Base-by-base conservation (phyloP, 2,329 filamentous ascomycete species). In the Coniella vitis region DNA sequence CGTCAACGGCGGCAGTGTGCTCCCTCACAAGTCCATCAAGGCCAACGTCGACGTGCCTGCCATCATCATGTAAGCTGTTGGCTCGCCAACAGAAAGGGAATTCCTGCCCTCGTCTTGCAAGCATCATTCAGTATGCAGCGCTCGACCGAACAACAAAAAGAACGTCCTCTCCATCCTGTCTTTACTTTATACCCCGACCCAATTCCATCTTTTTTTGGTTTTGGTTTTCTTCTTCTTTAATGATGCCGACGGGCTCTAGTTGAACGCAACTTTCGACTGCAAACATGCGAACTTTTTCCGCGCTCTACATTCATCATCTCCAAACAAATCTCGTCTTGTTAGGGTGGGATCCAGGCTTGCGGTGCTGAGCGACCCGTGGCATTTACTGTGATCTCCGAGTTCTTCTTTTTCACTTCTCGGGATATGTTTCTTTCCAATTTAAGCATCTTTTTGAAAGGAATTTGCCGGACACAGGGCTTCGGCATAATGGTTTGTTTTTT, bases 21-120 rank as follows among this genome's bases (percentile, higher is more conserved):
- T 98, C 56, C 91, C 91, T 7, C 91, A 98, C 75, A 98, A 98
- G 85, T 93, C 86, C 68, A 97, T 98, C 79, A 97, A 97, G 80
- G 81, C 85, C 62, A 98, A 98, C 69, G 88, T 98, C 61, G 93
- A 98, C 69, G 80, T 79, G 22, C 80, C 80, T 20, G 79, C 80
- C 53, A 83, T 84, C 57, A 84, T 84, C 63, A 84, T 84, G 80
- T 84, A 74, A 73, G 53, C 19, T 34, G n/a, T 17, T 25, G 10
- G 25, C 16, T 12, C 35, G n/a, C 22, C 37, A 25, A 14, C 29
- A 7, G 14, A 12, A 20, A 7, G 14, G 16, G 20, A 20, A 17
- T 10, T 5, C 25, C 25, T 29, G n/a, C n/a, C 25, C 10, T 29
- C 5, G 25, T 29, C 25, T 5, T 29, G 5, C 25, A 29, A 29